Evolutionary conservation across 1,139 yeast genomes (phyloP).

Genomic region (Yamadazyma trypodendri): DNA sequence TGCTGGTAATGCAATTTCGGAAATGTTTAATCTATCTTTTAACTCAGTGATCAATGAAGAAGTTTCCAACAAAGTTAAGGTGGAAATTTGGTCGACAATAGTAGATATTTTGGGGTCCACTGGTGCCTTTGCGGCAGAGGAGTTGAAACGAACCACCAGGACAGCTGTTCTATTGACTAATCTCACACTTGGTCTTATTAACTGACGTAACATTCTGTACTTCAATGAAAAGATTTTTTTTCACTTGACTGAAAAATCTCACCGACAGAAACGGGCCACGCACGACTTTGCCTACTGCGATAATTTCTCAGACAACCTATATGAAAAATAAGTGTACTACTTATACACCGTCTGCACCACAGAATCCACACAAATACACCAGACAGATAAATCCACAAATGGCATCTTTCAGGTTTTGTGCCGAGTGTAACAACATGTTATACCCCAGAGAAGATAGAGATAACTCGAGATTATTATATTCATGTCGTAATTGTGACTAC

Average conservation of each 20-base stretch:
- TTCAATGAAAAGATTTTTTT: conserved; percentile 2
- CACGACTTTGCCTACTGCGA: too few species aligned
- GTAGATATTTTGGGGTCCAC: conserved; percentile 86
- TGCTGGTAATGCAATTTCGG: conserved; percentile 88
- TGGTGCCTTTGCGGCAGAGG: conserved; percentile 46
- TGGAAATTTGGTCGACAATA: conserved; percentile 89
- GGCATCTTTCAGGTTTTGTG: conserved; percentile 92
- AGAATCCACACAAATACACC: too few species aligned
- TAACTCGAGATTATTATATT: conserved; percentile 69
- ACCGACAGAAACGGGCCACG: not conserved
- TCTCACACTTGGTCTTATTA: conserved; percentile 39
- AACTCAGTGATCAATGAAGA: conserved; percentile 79
- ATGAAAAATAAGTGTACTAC: too few species aligned
- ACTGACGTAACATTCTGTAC: conserved; percentile 31
- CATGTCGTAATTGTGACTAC: conserved; percentile 93
- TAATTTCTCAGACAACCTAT: too few species aligned
- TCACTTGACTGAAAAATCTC: too few species aligned
- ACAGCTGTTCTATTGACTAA: conserved; percentile 26
- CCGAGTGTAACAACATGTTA: conserved; percentile 96
- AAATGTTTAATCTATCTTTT: conserved; percentile 83
- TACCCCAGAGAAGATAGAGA: conserved; percentile 96
- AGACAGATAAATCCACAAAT: conserved; percentile 27
- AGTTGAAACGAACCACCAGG: conserved; percentile 45
- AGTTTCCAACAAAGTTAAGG: conserved; percentile 87
- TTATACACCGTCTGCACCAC: too few species aligned